Evolutionary conservation across 176 grass and related monocot species (phyloP), one percentile per base, ranked within the genome.

Genomic region (Oryza coarctata): DNA sequence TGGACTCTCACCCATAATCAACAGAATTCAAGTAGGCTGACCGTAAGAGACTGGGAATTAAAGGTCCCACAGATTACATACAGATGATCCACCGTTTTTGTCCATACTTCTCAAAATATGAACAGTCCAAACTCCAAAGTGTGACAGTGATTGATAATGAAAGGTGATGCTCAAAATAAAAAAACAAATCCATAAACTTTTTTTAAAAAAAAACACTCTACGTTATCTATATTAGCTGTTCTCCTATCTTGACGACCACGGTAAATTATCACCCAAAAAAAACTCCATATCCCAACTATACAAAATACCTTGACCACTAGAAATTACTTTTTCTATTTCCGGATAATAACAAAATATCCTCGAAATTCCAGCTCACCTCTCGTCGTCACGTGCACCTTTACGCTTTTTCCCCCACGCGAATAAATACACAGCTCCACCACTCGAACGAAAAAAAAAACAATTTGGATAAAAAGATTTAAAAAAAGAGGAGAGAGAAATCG

Each of bases 341-440:
- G 70, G 50, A 71, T 71, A 71, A 61, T 23, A 50, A 50, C 2
- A 58, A 58, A 58, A 5, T 71, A 61, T 71, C 61, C 47, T 0
- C 4, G 5, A 22, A 88, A 69, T 34, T 69, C 71, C 77, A 89
- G 82, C 77, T 85, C 70, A 85, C 6, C 70, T 9, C 47, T 35
- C 76, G 49, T 74, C 9, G 73, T 22, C 57, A 55, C 50, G 50
- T 55, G 50, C 45, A 9, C 26, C 43, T 22, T 22, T 27, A 78
- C 55, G 0, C 43, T 65, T 79, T 79, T 47, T 60, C 10, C 41
- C 3, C 44, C 45, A 29, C 67, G 31, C 43, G 28, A 8, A 73
- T 89, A 85, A 82, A 89, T 89, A 86, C 78, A 2, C 1, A 12
- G 20, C 70, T 4, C 30, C 87, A 4, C 28, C 70, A 52, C 25